Base-by-base conservation (phyloP, 2,329 filamentous ascomycete species). In the Pyrenochaeta sp. region DNA sequence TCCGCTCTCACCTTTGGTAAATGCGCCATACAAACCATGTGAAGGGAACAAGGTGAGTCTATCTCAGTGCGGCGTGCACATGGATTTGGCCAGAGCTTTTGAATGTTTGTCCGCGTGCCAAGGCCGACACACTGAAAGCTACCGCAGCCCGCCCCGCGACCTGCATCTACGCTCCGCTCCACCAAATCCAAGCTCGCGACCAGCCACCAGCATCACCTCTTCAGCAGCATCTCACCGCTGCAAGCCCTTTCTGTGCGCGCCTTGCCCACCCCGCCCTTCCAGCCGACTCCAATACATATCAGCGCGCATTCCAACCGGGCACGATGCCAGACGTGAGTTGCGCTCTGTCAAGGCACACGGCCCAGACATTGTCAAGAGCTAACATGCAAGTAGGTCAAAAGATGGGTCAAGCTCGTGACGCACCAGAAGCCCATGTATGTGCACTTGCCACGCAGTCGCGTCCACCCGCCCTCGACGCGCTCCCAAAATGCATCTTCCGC, bases 371-470 rank as follows among this genome's bases (percentile, higher is more conserved):
- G 24, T 10, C 4, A 27, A 10, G 11, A 13, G 43, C 52, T 63
- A 44, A 63, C 14, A 8, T 9, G 8, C 11, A 9, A n/a, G 22
- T 41, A 89, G 85, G 75, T 87, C 65, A 88, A 96, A 82, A 85
- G 94, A 67, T 89, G 85, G 68, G 81, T 99, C 74, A 95, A 93
- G 83, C 84, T 99, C 76, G 82, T 96, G 60, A 97, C 94, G 37
- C 87, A 94, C 77, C 93, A 97, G 74, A 83, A 86, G 69, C 83
- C 91, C 74, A 89, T 91, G 90, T 95, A 84, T 75, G 87, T 82
- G 32, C 46, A 21, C 18, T 19, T 41, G 18, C 20, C 44, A 50
- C 57, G 48, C 51, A 44, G 30, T 51, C 35, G 47, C 54, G 51
- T 42, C 38, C 51, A 41, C 49, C 23, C 13, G 28, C 36, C 39